Evolutionary conservation across 345 rosid genomes (phyloP).

Genomic region (Gossypium herbaceum): DNA sequence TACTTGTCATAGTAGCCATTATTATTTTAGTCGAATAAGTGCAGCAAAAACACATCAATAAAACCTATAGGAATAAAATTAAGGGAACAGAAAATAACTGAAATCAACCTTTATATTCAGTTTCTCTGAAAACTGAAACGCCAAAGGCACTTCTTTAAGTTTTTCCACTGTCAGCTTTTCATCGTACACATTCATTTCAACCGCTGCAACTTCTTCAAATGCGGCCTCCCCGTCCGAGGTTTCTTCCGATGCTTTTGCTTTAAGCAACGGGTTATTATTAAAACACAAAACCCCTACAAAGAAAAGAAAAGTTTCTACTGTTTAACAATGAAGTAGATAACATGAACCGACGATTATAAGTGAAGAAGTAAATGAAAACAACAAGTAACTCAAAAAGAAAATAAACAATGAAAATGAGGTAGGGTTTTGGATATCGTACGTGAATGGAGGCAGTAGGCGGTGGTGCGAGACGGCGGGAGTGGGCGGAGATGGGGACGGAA

Average conservation of each 20-base stretch:
- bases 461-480: neutral
- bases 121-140: constrained; percentile 41
- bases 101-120: constrained; percentile 52
- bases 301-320: neutral
- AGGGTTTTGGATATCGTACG: neutral
- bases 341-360: neutral
- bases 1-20: constrained; percentile 31
- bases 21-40: neutral
- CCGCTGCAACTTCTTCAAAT: constrained; percentile 32
- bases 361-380: neutral
- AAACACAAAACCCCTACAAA: constrained; percentile 31
- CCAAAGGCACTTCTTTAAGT: constrained; percentile 25
- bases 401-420: neutral
- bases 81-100: neutral
- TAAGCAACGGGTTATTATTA: constrained; percentile 22
- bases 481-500: neutral
- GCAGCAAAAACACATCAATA: neutral
- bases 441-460: neutral
- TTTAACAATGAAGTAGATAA: neutral
- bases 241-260: constrained; percentile 50
- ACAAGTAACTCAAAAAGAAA: neutral
- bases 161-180: constrained; percentile 24
- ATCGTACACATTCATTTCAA: constrained; percentile 25
- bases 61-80: neutral
- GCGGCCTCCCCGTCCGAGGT: constrained; percentile 25